These are phyloP conservation scores for Xylariaceae sp. DNA, from an alignment of 2,329 filamentous ascomycete species.

Conservation along the genomic window DNA sequence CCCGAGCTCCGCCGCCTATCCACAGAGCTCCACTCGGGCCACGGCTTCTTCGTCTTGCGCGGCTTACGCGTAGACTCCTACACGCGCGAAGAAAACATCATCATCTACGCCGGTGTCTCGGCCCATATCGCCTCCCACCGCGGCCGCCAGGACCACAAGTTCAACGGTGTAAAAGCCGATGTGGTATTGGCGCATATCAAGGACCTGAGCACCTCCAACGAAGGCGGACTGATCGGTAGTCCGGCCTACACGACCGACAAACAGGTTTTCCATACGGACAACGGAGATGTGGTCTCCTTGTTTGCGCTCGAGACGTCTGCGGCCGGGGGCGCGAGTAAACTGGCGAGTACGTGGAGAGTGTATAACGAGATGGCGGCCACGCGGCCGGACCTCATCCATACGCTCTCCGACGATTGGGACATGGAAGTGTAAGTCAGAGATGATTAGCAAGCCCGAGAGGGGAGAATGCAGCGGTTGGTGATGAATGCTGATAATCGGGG, in stretches of 20 bases:
- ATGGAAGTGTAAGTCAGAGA: constrained; percentile 37
- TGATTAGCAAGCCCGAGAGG: too few species aligned
- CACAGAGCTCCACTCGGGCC: constrained; percentile 49
- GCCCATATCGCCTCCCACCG: constrained; percentile 51
- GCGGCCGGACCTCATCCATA: constrained; percentile 54
- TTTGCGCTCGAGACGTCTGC: constrained; percentile 49
- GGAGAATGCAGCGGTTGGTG: constrained; percentile 34
- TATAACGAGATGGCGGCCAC: constrained; percentile 58
- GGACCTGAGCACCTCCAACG: constrained; percentile 41
- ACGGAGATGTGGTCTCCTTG: constrained; percentile 53
- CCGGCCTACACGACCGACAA: constrained; percentile 33
- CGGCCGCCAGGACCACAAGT: constrained; percentile 46
- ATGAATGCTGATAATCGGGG: background rate
- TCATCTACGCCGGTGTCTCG: constrained; percentile 55
- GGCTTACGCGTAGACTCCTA: constrained; percentile 50
- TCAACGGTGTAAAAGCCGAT: constrained; percentile 42
- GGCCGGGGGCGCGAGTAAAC: constrained; percentile 51
- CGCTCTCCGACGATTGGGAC: constrained; percentile 48
- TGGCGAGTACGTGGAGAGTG: constrained; percentile 53
- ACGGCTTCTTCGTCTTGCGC: constrained; percentile 57
- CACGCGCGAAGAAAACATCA: constrained; percentile 50
- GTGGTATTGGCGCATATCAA: constrained; percentile 57
- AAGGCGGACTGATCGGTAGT: constrained; percentile 44
- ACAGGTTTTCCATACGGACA: constrained; percentile 48
- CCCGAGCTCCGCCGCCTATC: constrained; percentile 46